phyloP scores from a whole-genome alignment of 306 rosid genomes.

The Ziziphus jujuba region DNA sequence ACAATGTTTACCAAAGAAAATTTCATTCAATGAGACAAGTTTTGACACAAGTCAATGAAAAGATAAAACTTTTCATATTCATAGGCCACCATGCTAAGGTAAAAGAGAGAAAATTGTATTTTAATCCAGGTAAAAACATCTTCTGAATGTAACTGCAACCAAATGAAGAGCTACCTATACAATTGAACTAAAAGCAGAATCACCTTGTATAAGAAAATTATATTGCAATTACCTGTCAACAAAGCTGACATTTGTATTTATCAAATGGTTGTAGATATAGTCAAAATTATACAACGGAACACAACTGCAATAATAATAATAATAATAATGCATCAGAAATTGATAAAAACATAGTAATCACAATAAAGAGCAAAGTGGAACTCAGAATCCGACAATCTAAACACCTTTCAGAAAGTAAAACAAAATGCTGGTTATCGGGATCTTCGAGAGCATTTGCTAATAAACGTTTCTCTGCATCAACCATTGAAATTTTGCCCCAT shows the following conservation, averaged over 20 bases:
- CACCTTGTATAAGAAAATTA: constrained; percentile 7
- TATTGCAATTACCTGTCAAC: constrained; percentile 78
- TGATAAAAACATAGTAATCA: constrained; percentile 28
- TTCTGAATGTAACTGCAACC: neutral
- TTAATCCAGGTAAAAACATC: no score
- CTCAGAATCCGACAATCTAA: constrained; percentile 19
- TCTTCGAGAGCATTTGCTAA: constrained; percentile 88
- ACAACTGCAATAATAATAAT: constrained; percentile 74
- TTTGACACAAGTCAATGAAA: neutral
- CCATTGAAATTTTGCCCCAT: constrained; percentile 99
- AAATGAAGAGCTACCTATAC: neutral
- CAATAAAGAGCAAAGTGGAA: constrained; percentile 15
- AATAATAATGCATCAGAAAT: constrained; percentile 30
- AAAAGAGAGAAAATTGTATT: neutral
- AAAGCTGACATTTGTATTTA: constrained; percentile 82
- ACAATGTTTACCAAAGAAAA: neutral
- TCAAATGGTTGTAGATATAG: constrained; percentile 74
- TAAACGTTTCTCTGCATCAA: constrained; percentile 95
- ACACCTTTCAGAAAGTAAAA: constrained; percentile 96
- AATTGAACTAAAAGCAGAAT: constrained; percentile 7
- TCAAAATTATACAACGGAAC: constrained; percentile 80
- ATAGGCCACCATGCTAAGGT: neutral
- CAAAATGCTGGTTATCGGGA: constrained; percentile 87
- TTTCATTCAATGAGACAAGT: neutral
- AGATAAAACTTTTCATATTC: neutral